phyloP scores from a whole-genome alignment of 2,329 filamentous ascomycete genomes.

The Colletotrichum karsti region DNA sequence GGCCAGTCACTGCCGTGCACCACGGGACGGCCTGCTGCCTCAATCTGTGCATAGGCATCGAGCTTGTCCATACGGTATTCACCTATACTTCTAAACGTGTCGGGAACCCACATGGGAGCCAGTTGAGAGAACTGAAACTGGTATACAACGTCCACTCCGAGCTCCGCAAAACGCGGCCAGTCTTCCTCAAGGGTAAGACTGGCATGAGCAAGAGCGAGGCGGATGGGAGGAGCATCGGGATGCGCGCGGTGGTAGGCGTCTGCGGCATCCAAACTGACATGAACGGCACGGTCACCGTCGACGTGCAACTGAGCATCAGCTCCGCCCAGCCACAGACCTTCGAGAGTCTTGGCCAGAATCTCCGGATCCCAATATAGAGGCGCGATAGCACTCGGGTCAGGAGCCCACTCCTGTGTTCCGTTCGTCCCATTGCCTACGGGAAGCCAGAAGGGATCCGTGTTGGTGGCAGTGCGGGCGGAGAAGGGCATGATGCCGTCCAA shows the following conservation, averaged over 20 bases:
- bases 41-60: slow-evolving; percentile 32
- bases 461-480: slow-evolving; percentile 36
- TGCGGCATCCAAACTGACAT: slow-evolving; percentile 33
- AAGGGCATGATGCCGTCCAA: slow-evolving; percentile 37
- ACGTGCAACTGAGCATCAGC: slow-evolving; percentile 32
- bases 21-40: slow-evolving; percentile 16
- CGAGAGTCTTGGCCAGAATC: slow-evolving; percentile 34
- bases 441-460: slow-evolving; percentile 35
- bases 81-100: slow-evolving; percentile 33
- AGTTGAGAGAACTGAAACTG: slow-evolving; percentile 38
- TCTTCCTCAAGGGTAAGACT: slow-evolving; percentile 34
- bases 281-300: slow-evolving; percentile 35
- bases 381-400: neutral
- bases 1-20: slow-evolving; percentile 39
- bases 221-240: neutral
- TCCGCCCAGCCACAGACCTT: slow-evolving; percentile 28
- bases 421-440: slow-evolving; percentile 20
- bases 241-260: slow-evolving; percentile 28
- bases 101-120: slow-evolving; percentile 34
- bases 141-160: slow-evolving; percentile 35
- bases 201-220: slow-evolving; percentile 35
- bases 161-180: slow-evolving; percentile 35
- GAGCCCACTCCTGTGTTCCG: neutral
- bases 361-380: slow-evolving; percentile 44
- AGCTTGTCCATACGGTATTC: slow-evolving; percentile 37